Conservation (phyloP, 371 early-diverging fungal species). For the Cokeromyces recurvatus region DNA sequence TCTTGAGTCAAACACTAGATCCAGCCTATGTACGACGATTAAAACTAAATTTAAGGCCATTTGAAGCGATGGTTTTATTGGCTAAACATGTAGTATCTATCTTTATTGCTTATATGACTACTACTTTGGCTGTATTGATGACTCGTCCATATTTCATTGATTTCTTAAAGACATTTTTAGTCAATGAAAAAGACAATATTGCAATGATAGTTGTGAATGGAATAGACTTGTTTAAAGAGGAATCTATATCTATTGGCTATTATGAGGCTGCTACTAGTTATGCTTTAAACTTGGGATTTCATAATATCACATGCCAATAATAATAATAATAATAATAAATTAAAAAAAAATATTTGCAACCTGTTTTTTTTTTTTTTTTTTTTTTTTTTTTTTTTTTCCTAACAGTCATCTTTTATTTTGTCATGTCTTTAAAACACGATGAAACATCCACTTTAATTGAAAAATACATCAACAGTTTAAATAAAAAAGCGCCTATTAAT, state of each 20-base stretch:
- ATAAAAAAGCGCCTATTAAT: constrained; percentile 34
- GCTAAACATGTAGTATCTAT: constrained; percentile 25
- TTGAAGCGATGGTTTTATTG: constrained; percentile 33
- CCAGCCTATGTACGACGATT: constrained; percentile 45
- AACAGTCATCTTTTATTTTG: too few species aligned
- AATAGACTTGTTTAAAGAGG: not conserved
- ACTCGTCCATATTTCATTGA: too few species aligned
- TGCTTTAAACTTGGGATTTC: too few species aligned
- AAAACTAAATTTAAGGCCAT: constrained; percentile 31
- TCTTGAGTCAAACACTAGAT: constrained; percentile 40
- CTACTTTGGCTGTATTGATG: constrained; percentile 11
- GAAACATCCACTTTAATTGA: constrained; percentile 8
- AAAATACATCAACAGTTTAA: constrained; percentile 7
- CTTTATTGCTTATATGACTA: constrained; percentile 22
- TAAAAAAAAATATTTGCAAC: too few species aligned
- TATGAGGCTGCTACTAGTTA: too few species aligned
- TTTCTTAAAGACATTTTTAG: too few species aligned
- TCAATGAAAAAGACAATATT: constrained; percentile 2
- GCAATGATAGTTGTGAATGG: constrained; percentile 11
- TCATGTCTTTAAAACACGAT: too few species aligned
- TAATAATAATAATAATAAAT: too few species aligned
- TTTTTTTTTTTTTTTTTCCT: too few species aligned
- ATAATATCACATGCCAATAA: too few species aligned
- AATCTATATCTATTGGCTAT: too few species aligned
- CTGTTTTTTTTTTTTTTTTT: too few species aligned